These are phyloP conservation scores for Linum usitatissimum DNA, from an alignment of 345 rosid genomes.

Conservation along the genomic window DNA sequence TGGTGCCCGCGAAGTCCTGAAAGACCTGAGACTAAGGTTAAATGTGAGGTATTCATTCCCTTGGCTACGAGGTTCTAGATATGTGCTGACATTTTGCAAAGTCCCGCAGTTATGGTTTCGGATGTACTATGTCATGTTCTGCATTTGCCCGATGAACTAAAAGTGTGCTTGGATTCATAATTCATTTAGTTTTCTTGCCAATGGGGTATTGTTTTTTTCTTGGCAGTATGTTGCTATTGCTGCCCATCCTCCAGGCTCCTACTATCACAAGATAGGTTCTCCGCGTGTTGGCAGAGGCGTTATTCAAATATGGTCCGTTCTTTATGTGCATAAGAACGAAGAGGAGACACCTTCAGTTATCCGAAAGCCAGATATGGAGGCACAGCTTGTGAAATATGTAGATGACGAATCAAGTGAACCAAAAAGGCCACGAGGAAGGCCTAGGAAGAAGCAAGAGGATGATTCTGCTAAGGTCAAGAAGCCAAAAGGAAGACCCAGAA, in stretches of 20 bases:
- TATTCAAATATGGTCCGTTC: conserved; percentile 77
- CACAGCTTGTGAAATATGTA: conserved; percentile 9
- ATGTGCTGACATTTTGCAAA: not conserved
- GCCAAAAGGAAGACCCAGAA: conserved; percentile 26
- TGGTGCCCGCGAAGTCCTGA: conserved; percentile 72
- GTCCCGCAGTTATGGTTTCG: not conserved
- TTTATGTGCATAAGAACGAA: conserved; percentile 29
- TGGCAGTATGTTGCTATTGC: conserved; percentile 77
- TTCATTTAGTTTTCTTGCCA: not conserved
- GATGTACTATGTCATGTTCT: not conserved
- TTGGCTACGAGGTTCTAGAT: not conserved
- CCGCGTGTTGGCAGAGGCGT: conserved; percentile 71
- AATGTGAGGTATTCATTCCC: conserved; percentile 49
- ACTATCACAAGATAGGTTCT: conserved; percentile 60
- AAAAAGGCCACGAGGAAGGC: conserved; percentile 13
- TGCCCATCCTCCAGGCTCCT: conserved; percentile 81
- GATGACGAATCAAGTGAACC: conserved; percentile 16
- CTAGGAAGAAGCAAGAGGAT: conserved; percentile 1
- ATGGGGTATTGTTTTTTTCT: not conserved
- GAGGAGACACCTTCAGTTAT: conserved; percentile 15
- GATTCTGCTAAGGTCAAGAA: no score
- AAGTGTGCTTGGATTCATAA: not conserved
- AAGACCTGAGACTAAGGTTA: conserved; percentile 34
- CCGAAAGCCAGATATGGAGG: conserved; percentile 20
- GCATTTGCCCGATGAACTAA: no score